phyloP scores from a whole-genome alignment of 2,329 filamentous ascomycete species.

The Coniochaeta sp. region DNA sequence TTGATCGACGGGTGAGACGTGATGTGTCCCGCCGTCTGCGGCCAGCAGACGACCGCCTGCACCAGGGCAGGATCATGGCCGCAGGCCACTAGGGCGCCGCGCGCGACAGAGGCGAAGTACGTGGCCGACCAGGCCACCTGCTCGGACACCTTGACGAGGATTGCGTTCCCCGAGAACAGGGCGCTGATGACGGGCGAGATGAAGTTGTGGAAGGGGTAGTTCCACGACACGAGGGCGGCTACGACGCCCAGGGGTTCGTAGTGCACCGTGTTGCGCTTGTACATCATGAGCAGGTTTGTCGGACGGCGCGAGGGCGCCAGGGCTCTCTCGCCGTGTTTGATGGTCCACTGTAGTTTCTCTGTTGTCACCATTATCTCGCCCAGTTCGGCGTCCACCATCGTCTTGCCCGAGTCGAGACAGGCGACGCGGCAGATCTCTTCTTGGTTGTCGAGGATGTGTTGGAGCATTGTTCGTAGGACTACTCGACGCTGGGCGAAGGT shows the following conservation, averaged over 20 bases:
- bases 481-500: constrained; percentile 69
- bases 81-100: constrained; percentile 71
- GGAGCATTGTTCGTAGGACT: constrained; percentile 74
- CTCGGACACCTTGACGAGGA: constrained; percentile 91
- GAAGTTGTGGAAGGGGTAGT: constrained; percentile 94
- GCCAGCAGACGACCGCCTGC: constrained; percentile 83
- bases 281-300: constrained; percentile 88
- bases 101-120: constrained; percentile 75
- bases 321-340: constrained; percentile 80
- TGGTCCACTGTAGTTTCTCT: constrained; percentile 93
- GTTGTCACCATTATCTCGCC: constrained; percentile 91
- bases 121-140: constrained; percentile 87
- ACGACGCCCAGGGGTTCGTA: constrained; percentile 94
- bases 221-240: constrained; percentile 91
- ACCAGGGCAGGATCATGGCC: constrained; percentile 76
- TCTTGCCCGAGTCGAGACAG: constrained; percentile 92
- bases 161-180: constrained; percentile 83
- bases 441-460: constrained; percentile 81
- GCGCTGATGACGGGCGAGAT: constrained; percentile 85
- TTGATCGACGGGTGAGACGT: constrained; percentile 78
- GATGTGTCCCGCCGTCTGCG: constrained; percentile 69
- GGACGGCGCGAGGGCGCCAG: constrained; percentile 65
- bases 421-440: constrained; percentile 78
- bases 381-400: constrained; percentile 85
- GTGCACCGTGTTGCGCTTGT: constrained; percentile 83